These are phyloP conservation scores for Leptographium radiaticola DNA, from an alignment of 2,329 filamentous ascomycete genomes.

Conservation along the genomic window DNA sequence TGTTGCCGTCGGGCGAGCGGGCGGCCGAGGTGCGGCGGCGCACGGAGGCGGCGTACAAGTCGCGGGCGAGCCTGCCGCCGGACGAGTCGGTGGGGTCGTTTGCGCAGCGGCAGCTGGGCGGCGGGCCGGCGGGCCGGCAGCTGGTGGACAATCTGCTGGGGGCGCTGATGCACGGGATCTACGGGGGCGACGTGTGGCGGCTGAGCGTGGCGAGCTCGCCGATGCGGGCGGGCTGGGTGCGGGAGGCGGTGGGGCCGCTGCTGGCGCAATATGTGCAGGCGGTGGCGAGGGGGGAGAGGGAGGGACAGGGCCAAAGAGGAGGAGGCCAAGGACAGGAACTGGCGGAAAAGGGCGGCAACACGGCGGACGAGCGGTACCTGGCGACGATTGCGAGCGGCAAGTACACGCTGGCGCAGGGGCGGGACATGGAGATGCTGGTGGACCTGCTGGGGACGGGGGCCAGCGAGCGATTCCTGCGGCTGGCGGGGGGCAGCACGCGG, in stretches of 20 bases:
- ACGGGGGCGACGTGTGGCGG: slow-evolving; percentile 75
- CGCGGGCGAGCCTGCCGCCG: slow-evolving; percentile 16
- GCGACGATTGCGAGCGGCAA: not conserved
- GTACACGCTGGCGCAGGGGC: not conserved
- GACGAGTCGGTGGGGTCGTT: slow-evolving; percentile 67
- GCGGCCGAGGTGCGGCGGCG: not conserved
- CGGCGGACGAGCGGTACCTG: not conserved
- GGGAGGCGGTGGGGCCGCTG: not conserved
- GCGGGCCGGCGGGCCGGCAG: slow-evolving; percentile 22
- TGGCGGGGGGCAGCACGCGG: slow-evolving; percentile 17
- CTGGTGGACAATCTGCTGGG: slow-evolving; percentile 63
- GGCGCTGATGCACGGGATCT: slow-evolving; percentile 73
- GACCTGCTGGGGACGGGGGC: slow-evolving; percentile 6
- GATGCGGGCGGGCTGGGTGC: slow-evolving; percentile 8
- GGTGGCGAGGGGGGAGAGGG: not conserved
- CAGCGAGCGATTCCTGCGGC: slow-evolving; percentile 8
- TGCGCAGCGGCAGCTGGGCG: slow-evolving; percentile 37
- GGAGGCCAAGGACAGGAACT: not conserved
- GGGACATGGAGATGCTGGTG: slow-evolving; percentile 4
- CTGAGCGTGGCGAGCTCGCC: slow-evolving; percentile 43
- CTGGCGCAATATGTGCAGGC: not conserved
- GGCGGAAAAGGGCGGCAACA: no score
- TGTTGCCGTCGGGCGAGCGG: not conserved
- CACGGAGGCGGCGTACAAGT: slow-evolving; percentile 11
- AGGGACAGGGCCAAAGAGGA: not conserved